These are phyloP conservation scores for Clitoria ternatea DNA, from an alignment of 306 rosid genomes.

Conservation along the genomic window DNA sequence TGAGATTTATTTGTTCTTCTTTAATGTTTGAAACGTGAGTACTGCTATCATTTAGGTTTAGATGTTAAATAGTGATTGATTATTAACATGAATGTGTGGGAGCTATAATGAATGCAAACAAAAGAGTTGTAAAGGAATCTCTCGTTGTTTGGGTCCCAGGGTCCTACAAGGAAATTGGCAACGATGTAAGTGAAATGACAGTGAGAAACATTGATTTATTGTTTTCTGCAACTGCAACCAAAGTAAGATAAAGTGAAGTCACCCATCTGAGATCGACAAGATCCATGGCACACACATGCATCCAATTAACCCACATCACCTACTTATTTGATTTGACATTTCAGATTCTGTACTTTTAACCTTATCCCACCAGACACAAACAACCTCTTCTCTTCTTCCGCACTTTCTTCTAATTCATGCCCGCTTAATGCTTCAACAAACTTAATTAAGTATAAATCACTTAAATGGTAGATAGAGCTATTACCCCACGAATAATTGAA, in stretches of 20 bases:
- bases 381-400: neutral
- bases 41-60: too few species aligned
- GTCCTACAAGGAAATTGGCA: constrained; percentile 12
- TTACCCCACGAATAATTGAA: neutral
- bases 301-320: constrained; percentile 46
- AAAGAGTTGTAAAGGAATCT: constrained; percentile 6
- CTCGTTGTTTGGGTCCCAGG: constrained; percentile 7
- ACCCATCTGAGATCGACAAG: constrained; percentile 43
- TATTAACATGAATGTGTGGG: too few species aligned
- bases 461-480: too few species aligned
- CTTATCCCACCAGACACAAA: constrained; percentile 33
- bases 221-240: constrained; percentile 25
- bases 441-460: too few species aligned
- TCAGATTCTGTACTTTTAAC: constrained; percentile 75
- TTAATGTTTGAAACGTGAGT: too few species aligned
- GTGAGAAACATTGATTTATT: constrained; percentile 34
- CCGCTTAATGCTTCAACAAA: too few species aligned
- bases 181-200: constrained; percentile 32
- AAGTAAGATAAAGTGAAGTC: constrained; percentile 33
- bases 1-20: too few species aligned
- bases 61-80: too few species aligned
- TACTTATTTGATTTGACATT: constrained; percentile 77
- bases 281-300: constrained; percentile 44
- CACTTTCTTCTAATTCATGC: too few species aligned
- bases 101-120: too few species aligned